Evolutionary conservation across 805 yeast genomes (phyloP), one percentile per base, ranked within the genome.

Genomic region (Kazachstania africana): DNA sequence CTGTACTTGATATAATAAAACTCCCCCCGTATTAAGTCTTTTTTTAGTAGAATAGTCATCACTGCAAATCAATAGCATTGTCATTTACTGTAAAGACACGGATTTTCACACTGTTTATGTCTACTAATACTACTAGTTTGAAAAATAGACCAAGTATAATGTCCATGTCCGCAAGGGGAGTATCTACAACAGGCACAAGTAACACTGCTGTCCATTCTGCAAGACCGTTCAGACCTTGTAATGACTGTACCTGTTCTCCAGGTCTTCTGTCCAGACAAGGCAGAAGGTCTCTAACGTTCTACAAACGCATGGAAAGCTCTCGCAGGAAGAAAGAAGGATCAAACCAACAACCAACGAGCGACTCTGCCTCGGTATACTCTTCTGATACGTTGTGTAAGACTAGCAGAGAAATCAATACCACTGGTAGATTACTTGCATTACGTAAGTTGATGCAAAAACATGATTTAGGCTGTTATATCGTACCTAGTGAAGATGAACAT

Each of bases 401-500:
- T 12, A 50, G 57, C 17, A 58, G 55, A 29, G 65, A 64, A 33
- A 67, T 75, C 26, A 72, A 74, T 48, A 70, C 77, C n/a, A 63
- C 70, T 12, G 55, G 65, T 30, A 72, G 87, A 44, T 62, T 87
- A 30, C 65, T 59, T 25, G 63, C 61, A 14, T 59, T 87, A 36
- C 68, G 96, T 47, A 44, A 57, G 25, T 62, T 68, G 38, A 82
- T 91, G 87, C 68, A 65, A 27, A 57, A 64, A 27, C 53, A 72
- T 35, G 72, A 70, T 22, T 51, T 88, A 24, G 82, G 78, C 8
- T 76, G 83, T 21, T 88, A 91, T 53, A 64, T 74, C 17, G 71
- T 82, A 8, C 84, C 88, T 14, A 76, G 93, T 25, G 95, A 84
- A 52, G 98, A 88, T 51, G 94, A 82, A 45, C 98, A 88, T 55